Conservation (phyloP, 805 yeast species). For the Priceomyces carsonii region DNA sequence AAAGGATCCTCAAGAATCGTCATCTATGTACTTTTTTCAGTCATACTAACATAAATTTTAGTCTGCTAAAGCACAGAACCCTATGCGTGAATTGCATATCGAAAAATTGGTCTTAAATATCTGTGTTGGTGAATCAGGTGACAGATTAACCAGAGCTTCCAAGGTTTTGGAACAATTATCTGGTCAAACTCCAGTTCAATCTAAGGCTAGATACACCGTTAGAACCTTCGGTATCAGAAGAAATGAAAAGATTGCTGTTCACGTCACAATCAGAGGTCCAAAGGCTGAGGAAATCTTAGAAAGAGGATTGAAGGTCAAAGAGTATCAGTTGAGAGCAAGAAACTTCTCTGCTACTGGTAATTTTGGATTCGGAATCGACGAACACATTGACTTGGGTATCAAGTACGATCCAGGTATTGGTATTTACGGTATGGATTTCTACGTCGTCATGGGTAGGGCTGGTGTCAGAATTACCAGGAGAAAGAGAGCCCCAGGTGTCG, state of each 20-base stretch:
- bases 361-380: constrained; percentile 99
- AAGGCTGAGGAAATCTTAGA: constrained; percentile 93
- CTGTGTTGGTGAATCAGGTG: constrained; percentile 99
- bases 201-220: constrained; percentile 99
- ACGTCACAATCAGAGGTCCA: constrained; percentile 99
- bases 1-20: too few relatives aligned
- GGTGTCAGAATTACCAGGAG: constrained; percentile 98
- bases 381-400: constrained; percentile 99
- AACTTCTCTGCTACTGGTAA: constrained; percentile 99
- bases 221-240: constrained; percentile 99
- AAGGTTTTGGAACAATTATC: constrained; percentile 99
- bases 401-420: constrained; percentile 99
- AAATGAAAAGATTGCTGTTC: constrained; percentile 99
- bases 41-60: constrained; percentile 17
- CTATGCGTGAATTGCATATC: constrained; percentile 98
- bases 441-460: constrained; percentile 99
- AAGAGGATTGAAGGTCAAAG: constrained; percentile 99
- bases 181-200: constrained; percentile 99
- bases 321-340: constrained; percentile 90
- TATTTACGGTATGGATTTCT: constrained; percentile 99
- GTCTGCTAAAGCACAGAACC: constrained; percentile 66
- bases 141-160: constrained; percentile 99
- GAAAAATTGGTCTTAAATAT: constrained; percentile 99
- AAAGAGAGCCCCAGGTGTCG: constrained; percentile 87
- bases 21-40: too few relatives aligned